These are phyloP conservation scores for Pseudisothecium myosuroides DNA, from an alignment of 225 moss, liverwort and hornwort species.

Conservation along the genomic window DNA sequence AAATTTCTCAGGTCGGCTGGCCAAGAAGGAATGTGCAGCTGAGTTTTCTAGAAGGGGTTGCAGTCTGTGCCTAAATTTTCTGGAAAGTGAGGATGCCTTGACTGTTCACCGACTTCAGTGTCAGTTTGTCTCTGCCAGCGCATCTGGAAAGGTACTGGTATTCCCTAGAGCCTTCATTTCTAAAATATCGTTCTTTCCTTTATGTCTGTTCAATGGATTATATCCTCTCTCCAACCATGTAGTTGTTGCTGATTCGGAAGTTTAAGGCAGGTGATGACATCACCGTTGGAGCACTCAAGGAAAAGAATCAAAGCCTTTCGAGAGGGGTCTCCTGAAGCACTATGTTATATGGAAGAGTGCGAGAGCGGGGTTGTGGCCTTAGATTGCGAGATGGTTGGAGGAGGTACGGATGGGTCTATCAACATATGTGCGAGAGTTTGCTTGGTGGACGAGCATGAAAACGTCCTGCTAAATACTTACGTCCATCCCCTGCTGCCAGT, in stretches of 20 bases:
- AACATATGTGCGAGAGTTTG: conserved; percentile 58
- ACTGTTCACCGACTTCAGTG: conserved; percentile 30
- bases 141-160: conserved; percentile 32
- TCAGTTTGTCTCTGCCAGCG: conserved; percentile 21
- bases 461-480: conserved; percentile 47
- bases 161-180: not conserved
- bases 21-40: conserved; percentile 43
- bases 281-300: not conserved
- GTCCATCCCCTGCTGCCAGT: conserved; percentile 38
- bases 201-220: not conserved
- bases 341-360: not conserved
- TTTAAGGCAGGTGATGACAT: conserved; percentile 17
- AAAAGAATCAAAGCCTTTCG: not conserved
- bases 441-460: conserved; percentile 56
- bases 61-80: conserved; percentile 26
- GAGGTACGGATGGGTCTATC: conserved; percentile 40
- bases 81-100: conserved; percentile 26
- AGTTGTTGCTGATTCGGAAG: not conserved
- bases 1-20: conserved; percentile 33
- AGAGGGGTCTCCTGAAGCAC: not conserved
- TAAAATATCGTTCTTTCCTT: not conserved
- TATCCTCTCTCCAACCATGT: not conserved
- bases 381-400: conserved; percentile 76
- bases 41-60: conserved; percentile 47
- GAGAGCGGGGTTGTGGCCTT: conserved; percentile 23